Evolutionary conservation across 768 basidiomycete genomes (phyloP).

Genomic region (Ramaria rubella): DNA sequence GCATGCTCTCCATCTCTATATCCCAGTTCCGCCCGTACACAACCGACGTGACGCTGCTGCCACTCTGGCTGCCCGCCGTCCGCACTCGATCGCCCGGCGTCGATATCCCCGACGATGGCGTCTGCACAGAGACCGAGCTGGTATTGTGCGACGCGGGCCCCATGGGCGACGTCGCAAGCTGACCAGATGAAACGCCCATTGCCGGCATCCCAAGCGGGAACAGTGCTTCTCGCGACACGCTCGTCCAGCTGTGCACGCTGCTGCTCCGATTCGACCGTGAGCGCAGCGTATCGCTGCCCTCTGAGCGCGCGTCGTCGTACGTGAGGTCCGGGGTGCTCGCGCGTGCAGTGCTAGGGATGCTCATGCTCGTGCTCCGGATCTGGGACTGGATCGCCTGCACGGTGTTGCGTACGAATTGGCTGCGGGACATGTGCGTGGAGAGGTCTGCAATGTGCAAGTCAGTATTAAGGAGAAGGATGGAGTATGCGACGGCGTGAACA

Average conservation of each 20-base stretch:
- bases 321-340: conserved; percentile 57
- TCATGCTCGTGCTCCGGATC: conserved; percentile 36
- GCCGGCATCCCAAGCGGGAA: conserved; percentile 25
- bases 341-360: conserved; percentile 35
- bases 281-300: conserved; percentile 44
- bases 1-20: conserved; percentile 71
- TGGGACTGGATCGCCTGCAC: conserved; percentile 80
- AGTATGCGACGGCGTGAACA: conserved; percentile 93
- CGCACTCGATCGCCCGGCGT: conserved; percentile 27
- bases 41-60: conserved; percentile 28
- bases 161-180: conserved; percentile 22
- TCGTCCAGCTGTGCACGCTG: conserved; percentile 82
- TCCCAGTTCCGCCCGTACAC: conserved; percentile 74
- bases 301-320: conserved; percentile 58
- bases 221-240: conserved; percentile 57
- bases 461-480: conserved; percentile 89
- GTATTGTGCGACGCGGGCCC: conserved; percentile 41
- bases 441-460: conserved; percentile 96
- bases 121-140: conserved; percentile 59
- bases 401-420: conserved; percentile 90
- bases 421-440: conserved; percentile 80
- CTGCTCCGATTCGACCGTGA: conserved; percentile 68
- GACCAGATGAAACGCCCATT: conserved; percentile 9
- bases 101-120: conserved; percentile 31
- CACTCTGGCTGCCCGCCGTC: conserved; percentile 8